A percentile compares a stretch with the other conserved stretches of the same genome.
Conservation (phyloP, 116 monocot species). For the Dioscorea cayenensis region DNA sequence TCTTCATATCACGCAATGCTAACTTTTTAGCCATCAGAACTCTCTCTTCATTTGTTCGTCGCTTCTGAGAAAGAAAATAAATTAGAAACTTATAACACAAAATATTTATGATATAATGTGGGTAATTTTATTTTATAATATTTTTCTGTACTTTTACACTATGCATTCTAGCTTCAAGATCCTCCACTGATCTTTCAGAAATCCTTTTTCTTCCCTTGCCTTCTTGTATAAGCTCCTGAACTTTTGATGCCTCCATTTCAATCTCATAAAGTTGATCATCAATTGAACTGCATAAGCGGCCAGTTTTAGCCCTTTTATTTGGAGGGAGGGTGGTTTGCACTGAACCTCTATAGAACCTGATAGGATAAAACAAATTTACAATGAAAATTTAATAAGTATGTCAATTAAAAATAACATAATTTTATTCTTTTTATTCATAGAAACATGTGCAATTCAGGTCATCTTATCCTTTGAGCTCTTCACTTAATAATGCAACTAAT, state of each 20-base stretch:
- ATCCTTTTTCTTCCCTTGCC: constrained; percentile 52
- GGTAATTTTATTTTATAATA: background rate
- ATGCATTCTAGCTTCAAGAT: constrained; percentile 36
- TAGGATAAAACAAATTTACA: constrained; percentile 7
- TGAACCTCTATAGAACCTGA: constrained; percentile 68
- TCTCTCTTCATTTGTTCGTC: constrained; percentile 44
- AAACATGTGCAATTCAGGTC: too few species aligned
- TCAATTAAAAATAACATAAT: too few species aligned
- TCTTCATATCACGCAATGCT: constrained; percentile 45
- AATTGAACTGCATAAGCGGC: constrained; percentile 80
- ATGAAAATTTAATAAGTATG: too few species aligned
- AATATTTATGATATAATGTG: constrained; percentile 3
- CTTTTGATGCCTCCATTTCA: constrained; percentile 37
- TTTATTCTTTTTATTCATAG: too few species aligned
- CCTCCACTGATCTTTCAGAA: constrained; percentile 30
- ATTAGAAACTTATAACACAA: constrained; percentile 10
- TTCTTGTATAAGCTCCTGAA: constrained; percentile 35
- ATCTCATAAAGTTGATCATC: constrained; percentile 52
- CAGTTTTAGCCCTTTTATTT: constrained; percentile 39
- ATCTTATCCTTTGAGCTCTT: too few species aligned
- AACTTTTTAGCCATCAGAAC: constrained; percentile 44
- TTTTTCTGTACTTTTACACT: constrained; percentile 49
- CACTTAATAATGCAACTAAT: too few species aligned
- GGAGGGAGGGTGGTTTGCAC: constrained; percentile 91
- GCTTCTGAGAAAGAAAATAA: constrained; percentile 36